These are phyloP conservation scores for Coelastrella sp. DNA, from an alignment of 139 green algal genomes.

Conservation along the genomic window DNA sequence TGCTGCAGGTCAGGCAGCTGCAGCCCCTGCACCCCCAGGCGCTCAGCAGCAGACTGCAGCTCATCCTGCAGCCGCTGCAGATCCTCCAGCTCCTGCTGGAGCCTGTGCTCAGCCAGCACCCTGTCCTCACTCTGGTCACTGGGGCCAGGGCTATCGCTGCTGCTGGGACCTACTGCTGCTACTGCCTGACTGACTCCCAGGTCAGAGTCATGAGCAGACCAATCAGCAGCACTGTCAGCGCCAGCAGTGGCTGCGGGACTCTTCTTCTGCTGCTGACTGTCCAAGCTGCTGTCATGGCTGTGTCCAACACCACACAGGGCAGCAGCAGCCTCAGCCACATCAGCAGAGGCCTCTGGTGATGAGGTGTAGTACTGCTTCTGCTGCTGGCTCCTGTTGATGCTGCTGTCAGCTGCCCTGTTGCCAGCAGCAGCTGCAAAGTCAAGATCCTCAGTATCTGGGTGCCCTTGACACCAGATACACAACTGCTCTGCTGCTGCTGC, in stretches of 20 bases:
- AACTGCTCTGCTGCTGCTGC: background rate
- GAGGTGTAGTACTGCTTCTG: no score
- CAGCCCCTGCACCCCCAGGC: background rate
- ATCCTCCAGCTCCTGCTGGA: background rate
- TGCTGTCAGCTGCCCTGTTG: background rate
- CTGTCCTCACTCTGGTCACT: background rate
- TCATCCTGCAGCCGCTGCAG: background rate
- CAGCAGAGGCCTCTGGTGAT: no score
- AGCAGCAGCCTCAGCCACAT: no score
- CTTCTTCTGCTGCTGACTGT: background rate
- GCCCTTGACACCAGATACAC: constrained; percentile 3
- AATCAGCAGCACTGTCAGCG: background rate
- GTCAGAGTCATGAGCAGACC: background rate
- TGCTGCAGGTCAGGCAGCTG: background rate
- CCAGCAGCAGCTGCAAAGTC: background rate
- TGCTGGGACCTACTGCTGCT: background rate
- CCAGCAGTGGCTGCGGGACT: background rate
- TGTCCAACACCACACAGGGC: no score
- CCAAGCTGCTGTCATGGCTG: background rate
- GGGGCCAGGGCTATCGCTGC: background rate
- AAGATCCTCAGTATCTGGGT: background rate
- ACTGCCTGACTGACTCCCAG: background rate
- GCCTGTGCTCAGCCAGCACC: background rate
- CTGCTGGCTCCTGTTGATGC: no score
- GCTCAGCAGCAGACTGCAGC: background rate